A percentile compares a stretch with the other conserved stretches of the same genome.
These are phyloP conservation scores for Yamadazyma triangularis DNA, from an alignment of 1,139 yeast species.

Conservation along the genomic window DNA sequence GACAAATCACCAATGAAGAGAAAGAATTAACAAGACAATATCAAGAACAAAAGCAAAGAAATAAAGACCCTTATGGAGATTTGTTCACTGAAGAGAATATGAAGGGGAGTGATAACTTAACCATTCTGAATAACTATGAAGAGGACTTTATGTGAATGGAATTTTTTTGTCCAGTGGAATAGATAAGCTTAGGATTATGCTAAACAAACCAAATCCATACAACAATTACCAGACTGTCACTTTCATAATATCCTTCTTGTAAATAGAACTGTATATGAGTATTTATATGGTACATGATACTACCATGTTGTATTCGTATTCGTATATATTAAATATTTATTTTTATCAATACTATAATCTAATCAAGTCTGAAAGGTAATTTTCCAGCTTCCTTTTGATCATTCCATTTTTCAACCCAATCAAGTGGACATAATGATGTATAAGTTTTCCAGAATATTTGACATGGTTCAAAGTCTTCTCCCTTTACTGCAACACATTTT, in stretches of 20 bases:
- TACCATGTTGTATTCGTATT: conserved; percentile 1
- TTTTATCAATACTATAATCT: conserved; percentile 4
- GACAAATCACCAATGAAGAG: conserved; percentile 24
- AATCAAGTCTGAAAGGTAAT: conserved; percentile 40
- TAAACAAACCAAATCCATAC: too few relatives aligned
- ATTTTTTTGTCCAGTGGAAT: too few relatives aligned
- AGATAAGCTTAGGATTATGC: too few relatives aligned
- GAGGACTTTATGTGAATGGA: conserved; percentile 55
- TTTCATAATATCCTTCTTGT: too few relatives aligned
- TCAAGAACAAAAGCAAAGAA: conserved; percentile 25
- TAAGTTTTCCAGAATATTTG: conserved; percentile 89
- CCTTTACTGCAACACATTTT: conserved; percentile 94
- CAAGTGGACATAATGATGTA: conserved; percentile 86
- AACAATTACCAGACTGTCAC: too few relatives aligned
- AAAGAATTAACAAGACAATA: conserved; percentile 18
- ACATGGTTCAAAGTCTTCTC: conserved; percentile 98
- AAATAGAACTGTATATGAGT: too few relatives aligned
- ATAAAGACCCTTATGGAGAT: conserved; percentile 54
- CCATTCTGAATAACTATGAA: conserved; percentile 58
- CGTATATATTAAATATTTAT: too few relatives aligned
- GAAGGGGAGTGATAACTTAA: conserved; percentile 47
- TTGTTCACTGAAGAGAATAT: conserved; percentile 48
- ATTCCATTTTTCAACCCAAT: conserved; percentile 95
- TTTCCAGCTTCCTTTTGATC: conserved; percentile 75
- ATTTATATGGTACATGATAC: too few relatives aligned